Evolutionary conservation across 352 stramenopile genomes (phyloP).

Genomic region (Phytophthora cryptogea): DNA sequence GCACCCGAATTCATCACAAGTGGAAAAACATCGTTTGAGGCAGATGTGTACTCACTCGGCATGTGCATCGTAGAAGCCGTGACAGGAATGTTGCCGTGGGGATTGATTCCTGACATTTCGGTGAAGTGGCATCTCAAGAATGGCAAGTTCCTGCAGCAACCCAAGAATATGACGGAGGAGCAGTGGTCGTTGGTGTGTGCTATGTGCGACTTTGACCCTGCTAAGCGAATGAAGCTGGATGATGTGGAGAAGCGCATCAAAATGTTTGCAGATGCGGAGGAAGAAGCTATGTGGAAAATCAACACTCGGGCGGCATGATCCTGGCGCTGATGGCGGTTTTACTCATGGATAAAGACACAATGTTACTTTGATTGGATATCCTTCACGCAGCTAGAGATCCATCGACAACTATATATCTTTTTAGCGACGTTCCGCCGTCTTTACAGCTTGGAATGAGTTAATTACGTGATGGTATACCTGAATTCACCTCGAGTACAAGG

Average conservation of each 20-base stretch:
- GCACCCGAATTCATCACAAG: constrained; percentile 6
- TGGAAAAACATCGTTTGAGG: constrained; percentile 7
- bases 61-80: constrained; percentile 13
- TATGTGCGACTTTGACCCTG: constrained; percentile 14
- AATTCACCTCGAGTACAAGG: too few relatives aligned
- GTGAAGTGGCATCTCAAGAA: constrained; percentile 5
- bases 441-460: too few relatives aligned
- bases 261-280: neutral
- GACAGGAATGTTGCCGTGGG: constrained; percentile 3
- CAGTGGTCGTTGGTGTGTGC: constrained; percentile 6
- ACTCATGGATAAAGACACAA: too few relatives aligned
- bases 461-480: too few relatives aligned
- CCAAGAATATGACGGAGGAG: constrained; percentile 1
- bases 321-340: too few relatives aligned
- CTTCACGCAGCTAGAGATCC: too few relatives aligned
- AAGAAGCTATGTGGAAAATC: neutral
- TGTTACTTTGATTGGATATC: too few relatives aligned
- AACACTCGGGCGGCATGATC: neutral
- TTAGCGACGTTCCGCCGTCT: too few relatives aligned
- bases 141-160: constrained; percentile 1
- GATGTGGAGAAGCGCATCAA: constrained; percentile 8
- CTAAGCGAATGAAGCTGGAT: neutral
- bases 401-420: too few relatives aligned
- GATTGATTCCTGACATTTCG: neutral
- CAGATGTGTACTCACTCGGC: constrained; percentile 11